These are phyloP conservation scores for Chrysosphaeria jannelii DNA, from an alignment of 2,329 filamentous ascomycete species.

Conservation along the genomic window DNA sequence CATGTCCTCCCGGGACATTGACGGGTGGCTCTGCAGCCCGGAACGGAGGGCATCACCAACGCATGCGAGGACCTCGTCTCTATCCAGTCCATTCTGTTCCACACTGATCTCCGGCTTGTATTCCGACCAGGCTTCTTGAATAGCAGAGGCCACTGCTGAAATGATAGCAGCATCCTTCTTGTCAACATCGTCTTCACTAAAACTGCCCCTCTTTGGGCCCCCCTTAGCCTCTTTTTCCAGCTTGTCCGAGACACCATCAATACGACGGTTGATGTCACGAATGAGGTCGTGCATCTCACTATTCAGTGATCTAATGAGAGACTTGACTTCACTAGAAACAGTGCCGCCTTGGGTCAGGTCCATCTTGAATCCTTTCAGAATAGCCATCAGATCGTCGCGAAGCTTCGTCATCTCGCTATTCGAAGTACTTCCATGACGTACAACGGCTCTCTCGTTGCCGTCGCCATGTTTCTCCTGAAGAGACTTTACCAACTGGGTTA, in stretches of 20 bases:
- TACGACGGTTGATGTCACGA: conserved; percentile 55
- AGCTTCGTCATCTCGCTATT: conserved; percentile 22
- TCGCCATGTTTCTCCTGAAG: conserved; percentile 11
- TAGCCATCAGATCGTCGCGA: conserved; percentile 52
- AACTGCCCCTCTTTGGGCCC: too few relatives aligned
- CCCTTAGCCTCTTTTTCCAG: too few relatives aligned
- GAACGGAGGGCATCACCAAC: conserved; percentile 56
- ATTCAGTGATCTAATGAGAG: conserved; percentile 61
- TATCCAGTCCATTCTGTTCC: conserved; percentile 67
- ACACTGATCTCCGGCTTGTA: conserved; percentile 85
- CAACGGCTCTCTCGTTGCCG: not conserved
- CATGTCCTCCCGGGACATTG: conserved; percentile 50
- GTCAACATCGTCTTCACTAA: too few relatives aligned
- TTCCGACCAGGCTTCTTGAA: conserved; percentile 73
- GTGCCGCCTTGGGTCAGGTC: conserved; percentile 71
- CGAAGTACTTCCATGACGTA: too few relatives aligned
- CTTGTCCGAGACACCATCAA: conserved; percentile 58
- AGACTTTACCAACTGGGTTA: conserved; percentile 29
- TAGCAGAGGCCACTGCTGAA: too few relatives aligned
- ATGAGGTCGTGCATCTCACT: conserved; percentile 91
- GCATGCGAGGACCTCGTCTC: conserved; percentile 68
- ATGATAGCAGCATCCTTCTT: too few relatives aligned
- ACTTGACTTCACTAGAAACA: conserved; percentile 74
- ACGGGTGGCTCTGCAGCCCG: too few relatives aligned
- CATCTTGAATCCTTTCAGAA: conserved; percentile 68